Base-by-base conservation (phyloP, 306 rosid genomes). In the Argentina anserina region DNA sequence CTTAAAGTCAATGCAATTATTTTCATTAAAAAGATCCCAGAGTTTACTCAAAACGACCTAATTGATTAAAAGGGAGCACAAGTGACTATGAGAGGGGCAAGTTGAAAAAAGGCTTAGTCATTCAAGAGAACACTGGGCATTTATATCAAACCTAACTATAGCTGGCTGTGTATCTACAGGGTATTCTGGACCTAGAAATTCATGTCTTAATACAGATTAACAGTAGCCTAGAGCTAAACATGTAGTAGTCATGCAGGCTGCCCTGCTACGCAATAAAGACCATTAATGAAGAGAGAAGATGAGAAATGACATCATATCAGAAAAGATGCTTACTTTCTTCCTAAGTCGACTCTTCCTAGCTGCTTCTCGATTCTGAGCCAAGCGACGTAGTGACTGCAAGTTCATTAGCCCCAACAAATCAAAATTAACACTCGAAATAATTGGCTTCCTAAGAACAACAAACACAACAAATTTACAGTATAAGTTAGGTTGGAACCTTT, bases 311-410 rank as follows among this genome's bases (percentile, higher is more conserved):
- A 20, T 40, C 20, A 53, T 3, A 56, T n/a, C 10, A 66, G 74
- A 23, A 36, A 25, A 59, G 61, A 20, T n/a, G 46, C 20, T 18
- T 87, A 92, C 97, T 81, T 92, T 92, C 84, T 86, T 89, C 76
- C 96, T 86, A 18, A 86, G 62, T 20, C 91, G 78, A 77, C 93
- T 92, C 81, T 92, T 92, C 84, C 84, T 84, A 2, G 92, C 96
- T 28, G 96, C 93, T 80, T 89, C 96, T 42, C 90, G 86, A 82
- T 92, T 89, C 76, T 89, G 92, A 43, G 97, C 96, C 63, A 89
- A 69, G 79, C 97, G 74, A 3, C 96, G 90, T 29, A 87, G 83
- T 5, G 83, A 77, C 94, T 90, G 84, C 18, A 11, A 21, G 49
- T 67, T 53, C 13, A 9, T 45, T 28, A 18, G 15, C 41, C 8